phyloP scores from a whole-genome alignment of 257 asterid genomes.

The Marsdenia floribunda region DNA sequence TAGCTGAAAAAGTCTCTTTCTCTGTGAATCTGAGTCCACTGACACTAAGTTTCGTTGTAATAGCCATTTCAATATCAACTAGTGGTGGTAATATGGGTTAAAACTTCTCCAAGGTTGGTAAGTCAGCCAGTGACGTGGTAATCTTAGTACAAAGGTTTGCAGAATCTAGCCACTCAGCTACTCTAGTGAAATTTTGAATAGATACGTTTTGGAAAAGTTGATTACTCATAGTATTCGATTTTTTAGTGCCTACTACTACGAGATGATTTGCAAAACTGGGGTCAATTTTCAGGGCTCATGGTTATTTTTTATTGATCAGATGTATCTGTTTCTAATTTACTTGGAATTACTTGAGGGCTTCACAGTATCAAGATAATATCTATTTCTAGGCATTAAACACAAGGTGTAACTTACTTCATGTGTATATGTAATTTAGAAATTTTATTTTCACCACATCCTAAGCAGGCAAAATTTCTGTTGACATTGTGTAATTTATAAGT shows the following conservation, averaged over 20 bases:
- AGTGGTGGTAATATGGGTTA: background rate
- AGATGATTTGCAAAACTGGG: background rate
- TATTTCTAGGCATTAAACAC: background rate
- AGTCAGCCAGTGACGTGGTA: too few relatives aligned
- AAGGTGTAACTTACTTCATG: background rate
- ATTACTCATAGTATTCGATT: background rate
- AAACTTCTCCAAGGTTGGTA: background rate
- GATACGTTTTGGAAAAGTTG: background rate
- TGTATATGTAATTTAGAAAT: background rate
- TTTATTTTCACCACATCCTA: background rate
- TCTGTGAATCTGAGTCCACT: background rate
- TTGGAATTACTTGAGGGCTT: background rate
- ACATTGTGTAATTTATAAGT: background rate
- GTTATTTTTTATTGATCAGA: background rate
- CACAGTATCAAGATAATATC: background rate
- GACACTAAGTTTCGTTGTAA: background rate
- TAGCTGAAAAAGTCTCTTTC: conserved; percentile 2
- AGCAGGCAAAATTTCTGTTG: background rate
- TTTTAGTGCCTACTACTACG: background rate
- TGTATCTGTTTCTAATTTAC: background rate
- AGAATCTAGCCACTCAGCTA: background rate
- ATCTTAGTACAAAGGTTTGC: background rate
- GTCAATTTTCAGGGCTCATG: background rate
- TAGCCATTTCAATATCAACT: background rate
- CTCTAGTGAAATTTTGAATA: background rate